Base-by-base conservation (phyloP, 2,329 filamentous ascomycete species). In the Penicillium rolfsii region DNA sequence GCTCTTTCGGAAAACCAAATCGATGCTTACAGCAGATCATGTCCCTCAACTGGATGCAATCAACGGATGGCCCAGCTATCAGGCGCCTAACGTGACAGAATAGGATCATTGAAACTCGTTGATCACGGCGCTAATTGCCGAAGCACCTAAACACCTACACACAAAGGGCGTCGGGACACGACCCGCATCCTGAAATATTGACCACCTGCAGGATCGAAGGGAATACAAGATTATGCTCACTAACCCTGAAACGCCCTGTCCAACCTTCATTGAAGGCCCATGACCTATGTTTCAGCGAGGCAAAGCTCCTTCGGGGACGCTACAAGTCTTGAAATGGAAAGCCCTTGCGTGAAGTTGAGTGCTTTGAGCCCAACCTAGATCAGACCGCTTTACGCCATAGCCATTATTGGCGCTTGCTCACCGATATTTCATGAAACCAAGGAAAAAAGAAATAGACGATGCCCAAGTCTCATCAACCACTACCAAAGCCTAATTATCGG, bases 351-450 rank as follows among this genome's bases (percentile, higher is more conserved):
- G 30, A 9, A 8, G 45, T n/a, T 26, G 14, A 35, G n/a, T 50
- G 19, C 28, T 50, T 50, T 35, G 48, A 50, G 48, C 48, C 48
- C 48, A 35, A 35, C 8, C n/a, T 30, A 35, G 9, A 50, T 22
- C 30, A 50, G 48, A 50, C 48, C 48, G 48, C 48, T 50, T 11
- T 9, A 50, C 28, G 48, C 48, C 48, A 33, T 33, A 12, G 24
- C 28, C 26, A 16, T n/a, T 50, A 16, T n/a, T 50, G 30, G 48
- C 30, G n/a, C 16, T 50, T 11, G 6, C 48, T 50, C 48, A 50
- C 48, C 48, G 48, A 35, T 30, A 50, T 35, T 50, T 35, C 28
- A 8, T n/a, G 12, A 19, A 22, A 24, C 30, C 16, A 16, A 19
- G 19, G 12, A 48, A 48, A 48, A 48, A 28, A 26, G 24, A 30